A percentile compares a stretch with the other conserved stretches of the same genome.
phyloP scores from a whole-genome alignment of 345 rosid species.

The Cochlearia excelsa region DNA sequence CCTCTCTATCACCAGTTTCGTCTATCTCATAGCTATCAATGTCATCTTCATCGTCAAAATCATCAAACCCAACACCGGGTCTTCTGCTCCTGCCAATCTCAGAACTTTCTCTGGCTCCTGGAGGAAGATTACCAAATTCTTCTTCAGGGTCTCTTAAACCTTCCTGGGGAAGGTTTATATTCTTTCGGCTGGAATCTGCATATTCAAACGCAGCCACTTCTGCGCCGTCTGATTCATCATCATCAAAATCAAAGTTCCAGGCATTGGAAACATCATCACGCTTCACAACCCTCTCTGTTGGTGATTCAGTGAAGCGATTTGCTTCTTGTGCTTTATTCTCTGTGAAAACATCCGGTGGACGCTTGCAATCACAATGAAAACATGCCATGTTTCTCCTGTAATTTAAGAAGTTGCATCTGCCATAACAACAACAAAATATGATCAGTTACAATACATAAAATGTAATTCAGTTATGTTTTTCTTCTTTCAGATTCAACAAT shows the following conservation, averaged over 20 bases:
- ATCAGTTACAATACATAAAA: slow-evolving; percentile 5
- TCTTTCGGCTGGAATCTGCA: slow-evolving; percentile 57
- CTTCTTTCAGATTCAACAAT: neutral
- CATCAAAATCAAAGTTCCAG: slow-evolving; percentile 98
- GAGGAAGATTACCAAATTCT: slow-evolving; percentile 33
- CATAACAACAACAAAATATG: slow-evolving; percentile 18
- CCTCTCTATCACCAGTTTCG: slow-evolving; percentile 36
- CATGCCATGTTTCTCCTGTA: slow-evolving; percentile 90
- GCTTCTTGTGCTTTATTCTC: slow-evolving; percentile 58
- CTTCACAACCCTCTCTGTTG: slow-evolving; percentile 43
- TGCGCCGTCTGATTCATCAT: slow-evolving; percentile 95
- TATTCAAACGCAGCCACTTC: slow-evolving; percentile 91
- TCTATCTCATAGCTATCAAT: slow-evolving; percentile 89
- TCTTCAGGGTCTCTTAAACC: slow-evolving; percentile 43
- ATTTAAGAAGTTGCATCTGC: slow-evolving; percentile 97
- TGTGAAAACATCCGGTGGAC: slow-evolving; percentile 69
- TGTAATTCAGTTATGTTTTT: neutral
- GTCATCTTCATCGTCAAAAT: slow-evolving; percentile 91
- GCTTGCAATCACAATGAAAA: slow-evolving; percentile 96
- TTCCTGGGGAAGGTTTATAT: slow-evolving; percentile 37
- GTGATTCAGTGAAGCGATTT: slow-evolving; percentile 42
- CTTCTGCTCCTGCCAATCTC: slow-evolving; percentile 37
- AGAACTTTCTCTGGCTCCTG: slow-evolving; percentile 45
- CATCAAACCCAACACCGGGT: slow-evolving; percentile 73
- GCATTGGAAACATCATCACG: slow-evolving; percentile 71